phyloP scores from a whole-genome alignment of 2,329 filamentous ascomycete genomes.

The Knoxdaviesia capensis region DNA sequence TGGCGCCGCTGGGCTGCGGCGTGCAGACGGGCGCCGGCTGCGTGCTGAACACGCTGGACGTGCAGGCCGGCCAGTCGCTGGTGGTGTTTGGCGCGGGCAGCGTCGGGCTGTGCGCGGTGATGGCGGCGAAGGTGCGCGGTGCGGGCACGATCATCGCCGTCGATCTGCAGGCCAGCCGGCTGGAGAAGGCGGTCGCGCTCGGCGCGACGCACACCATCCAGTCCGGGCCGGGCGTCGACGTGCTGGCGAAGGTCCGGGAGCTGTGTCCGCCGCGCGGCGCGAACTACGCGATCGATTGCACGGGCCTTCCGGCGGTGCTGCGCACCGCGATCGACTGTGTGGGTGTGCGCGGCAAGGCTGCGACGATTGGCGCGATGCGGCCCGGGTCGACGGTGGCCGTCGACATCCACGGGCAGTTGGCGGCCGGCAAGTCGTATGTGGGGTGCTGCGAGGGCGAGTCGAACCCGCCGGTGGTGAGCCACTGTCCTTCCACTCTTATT shows the following conservation, averaged over 20 bases:
- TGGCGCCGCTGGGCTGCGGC: conserved; percentile 15
- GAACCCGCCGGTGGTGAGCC: conserved; percentile 8
- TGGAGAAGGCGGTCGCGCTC: conserved; percentile 11
- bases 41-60: conserved; percentile 12
- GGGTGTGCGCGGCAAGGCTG: conserved; percentile 9
- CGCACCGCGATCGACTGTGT: conserved; percentile 24
- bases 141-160: conserved; percentile 12
- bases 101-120: conserved; percentile 15
- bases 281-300: conserved; percentile 14
- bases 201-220: conserved; percentile 17
- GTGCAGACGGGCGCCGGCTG: conserved; percentile 17
- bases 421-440: conserved; percentile 10
- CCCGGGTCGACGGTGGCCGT: no score
- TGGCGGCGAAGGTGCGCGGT: conserved; percentile 11
- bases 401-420: conserved; percentile 10
- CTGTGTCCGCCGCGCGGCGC: conserved; percentile 10
- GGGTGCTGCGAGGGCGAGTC: conserved; percentile 11
- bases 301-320: conserved; percentile 17
- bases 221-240: conserved; percentile 11
- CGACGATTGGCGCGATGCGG: conserved; percentile 9
- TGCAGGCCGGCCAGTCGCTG: conserved; percentile 9
- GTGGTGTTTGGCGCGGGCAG: conserved; percentile 14
- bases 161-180: conserved; percentile 9
- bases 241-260: conserved; percentile 10
- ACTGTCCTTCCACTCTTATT: no score